A percentile compares a stretch with the other conserved stretches of the same genome.
These are phyloP conservation scores for Podila epigama DNA, from an alignment of 192 early-diverging fungal species.

Conservation along the genomic window DNA sequence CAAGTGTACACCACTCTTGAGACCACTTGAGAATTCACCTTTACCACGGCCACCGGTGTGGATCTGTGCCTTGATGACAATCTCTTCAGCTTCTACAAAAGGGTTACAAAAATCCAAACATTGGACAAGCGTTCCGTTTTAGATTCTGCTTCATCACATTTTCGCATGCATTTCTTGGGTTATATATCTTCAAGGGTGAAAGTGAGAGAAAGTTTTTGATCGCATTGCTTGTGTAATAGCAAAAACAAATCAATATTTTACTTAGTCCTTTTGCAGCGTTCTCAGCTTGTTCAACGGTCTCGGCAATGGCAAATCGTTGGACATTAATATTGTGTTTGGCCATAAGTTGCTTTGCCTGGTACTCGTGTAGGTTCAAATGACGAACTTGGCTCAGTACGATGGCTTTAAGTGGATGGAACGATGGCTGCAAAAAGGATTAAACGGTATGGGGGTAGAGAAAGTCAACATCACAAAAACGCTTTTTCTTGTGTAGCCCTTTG, in stretches of 20 bases:
- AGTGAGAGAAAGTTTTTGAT: not conserved
- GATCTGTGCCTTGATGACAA: conserved; percentile 48
- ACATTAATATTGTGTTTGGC: conserved; percentile 41
- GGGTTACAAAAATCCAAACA: not conserved
- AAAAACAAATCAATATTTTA: conserved; percentile 1
- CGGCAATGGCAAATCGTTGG: conserved; percentile 38
- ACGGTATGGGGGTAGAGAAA: too few species aligned
- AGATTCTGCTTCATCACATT: not conserved
- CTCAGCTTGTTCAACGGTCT: conserved; percentile 31
- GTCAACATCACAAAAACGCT: too few species aligned
- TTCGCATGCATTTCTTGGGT: not conserved
- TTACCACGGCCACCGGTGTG: conserved; percentile 40
- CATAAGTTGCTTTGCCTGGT: conserved; percentile 46
- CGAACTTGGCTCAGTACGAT: conserved; percentile 30
- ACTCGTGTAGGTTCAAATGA: conserved; percentile 40
- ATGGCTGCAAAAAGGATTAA: conserved; percentile 1
- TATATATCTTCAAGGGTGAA: too few species aligned
- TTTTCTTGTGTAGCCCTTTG: too few species aligned
- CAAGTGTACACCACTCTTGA: conserved; percentile 42
- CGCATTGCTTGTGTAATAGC: too few species aligned
- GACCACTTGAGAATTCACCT: conserved; percentile 43
- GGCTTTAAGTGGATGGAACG: conserved; percentile 13
- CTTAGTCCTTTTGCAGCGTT: conserved; percentile 32
- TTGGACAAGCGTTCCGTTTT: not conserved
- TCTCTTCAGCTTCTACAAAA: conserved; percentile 29